Conservation (phyloP, 139 green algal genomes). For the Closterium sp. region DNA sequence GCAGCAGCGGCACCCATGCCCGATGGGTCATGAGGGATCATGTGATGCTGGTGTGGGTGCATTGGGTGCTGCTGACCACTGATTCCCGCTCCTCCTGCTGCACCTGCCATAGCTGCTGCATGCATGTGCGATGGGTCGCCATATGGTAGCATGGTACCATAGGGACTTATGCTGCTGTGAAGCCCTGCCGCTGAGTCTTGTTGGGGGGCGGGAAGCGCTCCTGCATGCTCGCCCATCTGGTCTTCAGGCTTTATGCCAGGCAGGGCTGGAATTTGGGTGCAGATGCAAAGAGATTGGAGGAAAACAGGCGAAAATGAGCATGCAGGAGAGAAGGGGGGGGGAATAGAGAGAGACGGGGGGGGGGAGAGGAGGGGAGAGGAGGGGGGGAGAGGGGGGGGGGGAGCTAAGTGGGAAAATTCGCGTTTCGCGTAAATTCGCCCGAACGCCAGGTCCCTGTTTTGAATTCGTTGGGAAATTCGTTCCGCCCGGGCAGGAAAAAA, state of each 20-base stretch:
- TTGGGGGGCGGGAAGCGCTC: not conserved
- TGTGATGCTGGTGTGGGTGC: not conserved
- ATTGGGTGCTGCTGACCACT: not conserved
- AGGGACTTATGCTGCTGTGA: not conserved
- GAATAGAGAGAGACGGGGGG: too few species aligned
- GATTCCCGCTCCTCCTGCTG: not conserved
- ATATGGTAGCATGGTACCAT: not conserved
- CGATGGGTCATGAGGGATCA: not conserved
- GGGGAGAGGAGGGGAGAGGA: too few species aligned
- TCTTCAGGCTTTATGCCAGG: not conserved
- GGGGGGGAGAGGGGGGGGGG: too few species aligned
- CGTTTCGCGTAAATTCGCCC: too few species aligned
- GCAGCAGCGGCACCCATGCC: not conserved
- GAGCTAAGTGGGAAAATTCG: too few species aligned
- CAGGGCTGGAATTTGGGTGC: not conserved
- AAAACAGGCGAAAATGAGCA: not conserved
- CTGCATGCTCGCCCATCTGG: not conserved
- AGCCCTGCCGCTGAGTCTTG: not conserved
- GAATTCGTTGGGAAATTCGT: too few species aligned
- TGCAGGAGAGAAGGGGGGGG: not conserved
- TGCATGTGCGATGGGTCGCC: not conserved
- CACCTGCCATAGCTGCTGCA: not conserved
- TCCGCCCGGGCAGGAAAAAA: too few species aligned
- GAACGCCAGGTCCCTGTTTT: too few species aligned
- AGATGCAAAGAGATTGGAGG: not conserved